These are phyloP conservation scores for Gossypium thurberi DNA, from an alignment of 345 rosid genomes.

Conservation along the genomic window DNA sequence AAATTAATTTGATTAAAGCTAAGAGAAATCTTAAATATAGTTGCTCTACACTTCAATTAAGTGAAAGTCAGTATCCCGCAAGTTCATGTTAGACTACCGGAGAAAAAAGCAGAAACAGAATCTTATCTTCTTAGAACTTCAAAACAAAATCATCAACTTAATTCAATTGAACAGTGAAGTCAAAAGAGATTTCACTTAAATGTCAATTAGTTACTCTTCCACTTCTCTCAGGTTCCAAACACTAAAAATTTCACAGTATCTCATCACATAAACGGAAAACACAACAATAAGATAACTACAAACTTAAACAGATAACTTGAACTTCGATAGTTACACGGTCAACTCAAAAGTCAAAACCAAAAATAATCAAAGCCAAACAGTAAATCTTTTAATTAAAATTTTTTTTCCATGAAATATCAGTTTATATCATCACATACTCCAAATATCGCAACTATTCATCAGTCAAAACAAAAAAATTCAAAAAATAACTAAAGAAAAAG, in stretches of 20 bases:
- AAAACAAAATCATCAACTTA: background rate
- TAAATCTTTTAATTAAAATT: background rate
- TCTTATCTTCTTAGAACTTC: background rate
- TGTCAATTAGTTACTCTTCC: background rate
- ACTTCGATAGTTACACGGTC: background rate
- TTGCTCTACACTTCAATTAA: background rate
- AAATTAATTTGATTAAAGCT: background rate
- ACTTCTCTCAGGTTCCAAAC: slow-evolving; percentile 3
- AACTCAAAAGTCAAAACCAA: background rate
- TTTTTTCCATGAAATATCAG: background rate
- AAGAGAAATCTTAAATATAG: background rate
- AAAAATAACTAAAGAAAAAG: background rate
- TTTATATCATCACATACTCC: background rate
- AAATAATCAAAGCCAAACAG: background rate
- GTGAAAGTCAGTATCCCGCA: background rate
- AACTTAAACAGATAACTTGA: background rate
- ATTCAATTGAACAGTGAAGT: background rate
- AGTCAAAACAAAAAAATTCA: background rate
- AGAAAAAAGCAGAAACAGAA: background rate
- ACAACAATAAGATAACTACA: background rate
- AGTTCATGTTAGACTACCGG: background rate
- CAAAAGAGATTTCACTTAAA: background rate
- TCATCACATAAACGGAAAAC: background rate
- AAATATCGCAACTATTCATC: background rate
- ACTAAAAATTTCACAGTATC: background rate